phyloP scores from a whole-genome alignment of 768 basidiomycete genomes.

The Mycena chlorophos region DNA sequence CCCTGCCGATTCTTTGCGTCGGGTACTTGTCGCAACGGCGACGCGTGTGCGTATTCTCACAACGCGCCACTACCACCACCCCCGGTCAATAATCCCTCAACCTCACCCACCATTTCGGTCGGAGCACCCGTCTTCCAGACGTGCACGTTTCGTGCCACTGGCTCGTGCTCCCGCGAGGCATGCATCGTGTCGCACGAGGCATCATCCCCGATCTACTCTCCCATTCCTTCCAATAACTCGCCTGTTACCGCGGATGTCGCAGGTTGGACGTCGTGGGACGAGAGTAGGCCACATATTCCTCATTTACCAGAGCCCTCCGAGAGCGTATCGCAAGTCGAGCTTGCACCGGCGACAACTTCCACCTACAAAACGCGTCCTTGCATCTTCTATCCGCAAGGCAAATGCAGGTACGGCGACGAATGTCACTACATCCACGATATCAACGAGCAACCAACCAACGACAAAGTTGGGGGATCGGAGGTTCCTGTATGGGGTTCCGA shows the following conservation, averaged over 20 bases:
- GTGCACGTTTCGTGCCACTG: constrained; percentile 10
- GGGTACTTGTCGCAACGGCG: constrained; percentile 14
- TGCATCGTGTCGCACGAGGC: constrained; percentile 9
- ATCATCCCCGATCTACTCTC: constrained; percentile 3
- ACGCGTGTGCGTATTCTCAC: constrained; percentile 7
- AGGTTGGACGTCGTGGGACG: neutral
- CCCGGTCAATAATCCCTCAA: neutral
- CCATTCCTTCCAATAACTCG: constrained; percentile 10
- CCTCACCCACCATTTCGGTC: neutral
- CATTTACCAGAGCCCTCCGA: no score
- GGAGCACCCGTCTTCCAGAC: constrained; percentile 8
- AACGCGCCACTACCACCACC: neutral
- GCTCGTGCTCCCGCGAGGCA: constrained; percentile 9
- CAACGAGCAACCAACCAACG: no score
- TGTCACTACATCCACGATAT: neutral
- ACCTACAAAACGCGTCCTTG: no score
- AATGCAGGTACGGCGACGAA: neutral
- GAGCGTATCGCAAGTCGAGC: no score
- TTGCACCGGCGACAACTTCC: no score
- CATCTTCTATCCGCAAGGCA: neutral
- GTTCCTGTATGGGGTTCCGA: no score
- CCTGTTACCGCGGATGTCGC: constrained; percentile 1
- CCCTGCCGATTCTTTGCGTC: constrained; percentile 14
- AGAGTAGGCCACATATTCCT: no score
- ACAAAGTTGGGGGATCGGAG: no score